Conservation (phyloP, 805 yeast species). For the Starmerella sp. region DNA sequence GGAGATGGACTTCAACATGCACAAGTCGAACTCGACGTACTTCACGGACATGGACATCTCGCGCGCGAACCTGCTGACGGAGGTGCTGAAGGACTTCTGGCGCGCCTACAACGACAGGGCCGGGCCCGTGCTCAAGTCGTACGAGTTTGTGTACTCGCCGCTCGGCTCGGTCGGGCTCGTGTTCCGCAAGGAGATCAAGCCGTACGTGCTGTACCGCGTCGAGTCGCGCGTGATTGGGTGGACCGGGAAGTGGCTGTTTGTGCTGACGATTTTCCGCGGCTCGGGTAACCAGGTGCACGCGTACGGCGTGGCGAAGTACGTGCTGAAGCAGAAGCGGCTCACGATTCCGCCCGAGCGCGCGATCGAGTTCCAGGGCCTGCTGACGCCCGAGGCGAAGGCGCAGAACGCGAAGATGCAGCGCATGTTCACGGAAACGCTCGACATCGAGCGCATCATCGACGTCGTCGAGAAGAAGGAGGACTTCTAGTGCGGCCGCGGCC, state of each 20-base stretch:
- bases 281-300: conserved; percentile 35
- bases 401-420: conserved; percentile 17
- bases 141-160: conserved; percentile 52
- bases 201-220: conserved; percentile 49
- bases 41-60: conserved; percentile 71
- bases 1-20: conserved; percentile 79
- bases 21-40: conserved; percentile 80
- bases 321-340: conserved; percentile 64
- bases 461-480: not conserved
- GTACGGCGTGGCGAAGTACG: conserved; percentile 63
- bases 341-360: conserved; percentile 61
- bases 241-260: conserved; percentile 80
- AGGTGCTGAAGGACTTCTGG: conserved; percentile 48
- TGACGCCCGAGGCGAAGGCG: conserved; percentile 39
- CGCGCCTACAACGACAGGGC: conserved; percentile 32
- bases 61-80: conserved; percentile 51
- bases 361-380: conserved; percentile 44
- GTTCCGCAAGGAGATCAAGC: conserved; percentile 62
- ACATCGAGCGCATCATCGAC: conserved; percentile 20
- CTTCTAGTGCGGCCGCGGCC: not conserved
- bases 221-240: conserved; percentile 58
- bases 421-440: conserved; percentile 17
- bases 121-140: conserved; percentile 23
- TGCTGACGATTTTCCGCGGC: conserved; percentile 47
- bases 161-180: conserved; percentile 60